Conservation (phyloP, 192 early-diverging fungal genomes). For the Haplosporangium gracile region DNA sequence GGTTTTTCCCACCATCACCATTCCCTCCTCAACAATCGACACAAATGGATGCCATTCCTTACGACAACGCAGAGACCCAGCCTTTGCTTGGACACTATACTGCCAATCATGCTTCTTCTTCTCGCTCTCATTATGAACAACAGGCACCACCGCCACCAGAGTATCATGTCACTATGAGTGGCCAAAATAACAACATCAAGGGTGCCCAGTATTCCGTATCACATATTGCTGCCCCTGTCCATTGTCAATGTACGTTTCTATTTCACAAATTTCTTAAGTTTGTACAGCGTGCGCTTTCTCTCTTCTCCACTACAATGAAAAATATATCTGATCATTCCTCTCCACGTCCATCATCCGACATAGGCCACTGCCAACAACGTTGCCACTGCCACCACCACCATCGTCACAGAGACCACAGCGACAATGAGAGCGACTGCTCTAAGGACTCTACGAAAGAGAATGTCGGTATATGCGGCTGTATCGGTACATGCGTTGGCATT, state of each 20-base stretch:
- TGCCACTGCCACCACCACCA: neutral
- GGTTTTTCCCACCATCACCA: neutral
- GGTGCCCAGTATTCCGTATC: too few relatives aligned
- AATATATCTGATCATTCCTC: neutral
- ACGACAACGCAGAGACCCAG: neutral
- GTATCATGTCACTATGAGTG: conserved; percentile 9
- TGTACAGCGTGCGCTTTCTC: neutral
- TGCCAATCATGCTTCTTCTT: too few relatives aligned
- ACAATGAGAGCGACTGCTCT: neutral
- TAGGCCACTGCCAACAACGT: neutral
- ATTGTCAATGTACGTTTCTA: neutral
- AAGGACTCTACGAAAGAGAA: too few relatives aligned
- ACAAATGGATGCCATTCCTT: neutral
- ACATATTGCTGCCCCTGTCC: neutral
- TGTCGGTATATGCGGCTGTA: too few relatives aligned
- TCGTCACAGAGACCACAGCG: neutral
- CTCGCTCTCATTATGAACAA: too few relatives aligned
- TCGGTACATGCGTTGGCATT: too few relatives aligned
- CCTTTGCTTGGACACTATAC: neutral
- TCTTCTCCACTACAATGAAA: neutral
- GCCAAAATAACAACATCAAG: neutral
- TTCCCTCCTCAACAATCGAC: neutral
- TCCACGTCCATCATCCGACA: neutral
- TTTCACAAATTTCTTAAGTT: neutral
- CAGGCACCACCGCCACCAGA: neutral